A percentile compares a stretch with the other conserved stretches of the same genome.
Conservation (phyloP, 495 filamentous ascomycete species). For the Poronia punctata region DNA sequence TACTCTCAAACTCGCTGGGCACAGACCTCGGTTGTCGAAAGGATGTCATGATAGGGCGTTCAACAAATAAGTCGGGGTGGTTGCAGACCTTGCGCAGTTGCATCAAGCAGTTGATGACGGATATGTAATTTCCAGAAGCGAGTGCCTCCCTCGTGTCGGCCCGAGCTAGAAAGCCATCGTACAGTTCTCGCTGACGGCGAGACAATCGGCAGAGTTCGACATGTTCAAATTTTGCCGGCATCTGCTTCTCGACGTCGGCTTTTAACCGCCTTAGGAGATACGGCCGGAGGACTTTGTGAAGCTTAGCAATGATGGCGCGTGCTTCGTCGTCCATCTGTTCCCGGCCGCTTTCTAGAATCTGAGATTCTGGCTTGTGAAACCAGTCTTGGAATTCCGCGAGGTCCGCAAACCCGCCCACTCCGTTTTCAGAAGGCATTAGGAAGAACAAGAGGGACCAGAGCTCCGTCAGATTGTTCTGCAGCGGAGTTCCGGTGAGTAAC, state of each 20-base stretch:
- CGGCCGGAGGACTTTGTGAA: conserved; percentile 88
- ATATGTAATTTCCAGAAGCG: conserved; percentile 92
- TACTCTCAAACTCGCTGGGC: conserved; percentile 68
- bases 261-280: conserved; percentile 90
- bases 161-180: conserved; percentile 95
- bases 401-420: conserved; percentile 81
- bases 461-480: conserved; percentile 96
- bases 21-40: conserved; percentile 86
- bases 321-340: conserved; percentile 92
- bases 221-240: conserved; percentile 96
- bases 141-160: conserved; percentile 83
- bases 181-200: conserved; percentile 88
- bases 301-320: conserved; percentile 76
- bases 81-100: conserved; percentile 97
- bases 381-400: conserved; percentile 87
- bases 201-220: conserved; percentile 92
- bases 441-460: conserved; percentile 97
- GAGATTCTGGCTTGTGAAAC: conserved; percentile 86
- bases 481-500: conserved; percentile 86
- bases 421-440: conserved; percentile 82
- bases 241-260: conserved; percentile 98
- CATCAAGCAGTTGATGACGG: conserved; percentile 98
- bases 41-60: conserved; percentile 94
- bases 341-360: conserved; percentile 89
- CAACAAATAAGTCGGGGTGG: conserved; percentile 95